A percentile compares a stretch with the other conserved stretches of the same genome.
These are phyloP conservation scores for Saturnispora zaruensis DNA, from an alignment of 805 yeast species.

Conservation along the genomic window DNA sequence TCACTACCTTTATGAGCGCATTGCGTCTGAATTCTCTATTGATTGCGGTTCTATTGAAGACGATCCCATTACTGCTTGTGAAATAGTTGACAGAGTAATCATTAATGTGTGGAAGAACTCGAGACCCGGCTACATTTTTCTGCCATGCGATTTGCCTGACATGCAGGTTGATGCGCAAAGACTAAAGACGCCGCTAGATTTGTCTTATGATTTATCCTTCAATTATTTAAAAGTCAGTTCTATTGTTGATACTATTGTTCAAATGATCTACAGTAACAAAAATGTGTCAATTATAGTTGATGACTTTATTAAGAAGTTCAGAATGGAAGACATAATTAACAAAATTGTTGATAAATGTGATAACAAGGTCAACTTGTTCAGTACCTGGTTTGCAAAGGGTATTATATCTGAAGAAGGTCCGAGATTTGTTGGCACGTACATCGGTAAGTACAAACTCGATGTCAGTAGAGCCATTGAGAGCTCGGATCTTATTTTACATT, in stretches of 20 bases:
- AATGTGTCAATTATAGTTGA: conserved; percentile 37
- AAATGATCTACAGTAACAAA: conserved; percentile 29
- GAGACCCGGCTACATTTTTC: conserved; percentile 76
- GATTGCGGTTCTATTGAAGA: conserved; percentile 40
- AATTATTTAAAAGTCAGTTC: conserved; percentile 14
- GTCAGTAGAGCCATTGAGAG: conserved; percentile 32
- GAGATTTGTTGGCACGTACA: conserved; percentile 40
- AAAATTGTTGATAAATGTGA: conserved; percentile 27
- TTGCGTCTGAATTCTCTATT: conserved; percentile 50
- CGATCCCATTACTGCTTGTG: conserved; percentile 40
- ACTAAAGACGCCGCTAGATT: conserved; percentile 26
- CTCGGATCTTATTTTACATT: conserved; percentile 60
- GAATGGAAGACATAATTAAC: conserved; percentile 26
- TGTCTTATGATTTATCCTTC: conserved; percentile 19
- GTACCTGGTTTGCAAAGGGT: conserved; percentile 34
- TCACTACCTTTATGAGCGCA: conserved; percentile 55
- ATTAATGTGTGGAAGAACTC: conserved; percentile 44
- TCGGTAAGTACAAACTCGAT: conserved; percentile 29
- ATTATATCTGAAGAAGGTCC: conserved; percentile 31
- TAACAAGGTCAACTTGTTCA: conserved; percentile 32
- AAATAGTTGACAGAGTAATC: conserved; percentile 65
- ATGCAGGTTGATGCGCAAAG: conserved; percentile 36
- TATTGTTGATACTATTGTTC: conserved; percentile 29
- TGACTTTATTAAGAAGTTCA: conserved; percentile 33
- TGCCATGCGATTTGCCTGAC: conserved; percentile 65